Evolutionary conservation across 148 eudicot genomes (phyloP).

Genomic region (Persicaria maculosa): DNA sequence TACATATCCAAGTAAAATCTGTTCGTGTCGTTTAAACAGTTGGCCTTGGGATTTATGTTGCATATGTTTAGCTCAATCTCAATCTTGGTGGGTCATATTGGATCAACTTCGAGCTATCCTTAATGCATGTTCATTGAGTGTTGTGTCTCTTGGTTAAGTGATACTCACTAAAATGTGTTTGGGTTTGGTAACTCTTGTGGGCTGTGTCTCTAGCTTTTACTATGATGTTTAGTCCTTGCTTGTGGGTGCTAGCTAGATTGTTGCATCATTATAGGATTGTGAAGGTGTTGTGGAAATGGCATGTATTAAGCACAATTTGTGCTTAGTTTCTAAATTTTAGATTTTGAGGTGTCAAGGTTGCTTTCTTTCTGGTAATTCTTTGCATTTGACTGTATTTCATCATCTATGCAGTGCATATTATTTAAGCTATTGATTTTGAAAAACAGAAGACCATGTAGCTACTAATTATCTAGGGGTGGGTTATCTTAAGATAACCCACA

Average conservation of each 20-base stretch:
- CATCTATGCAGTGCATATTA: too few relatives aligned
- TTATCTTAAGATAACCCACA: too few relatives aligned
- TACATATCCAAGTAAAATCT: too few relatives aligned
- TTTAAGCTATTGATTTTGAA: too few relatives aligned
- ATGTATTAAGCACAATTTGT: neutral
- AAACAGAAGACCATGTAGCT: too few relatives aligned
- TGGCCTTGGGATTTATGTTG: neutral
- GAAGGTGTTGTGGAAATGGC: neutral
- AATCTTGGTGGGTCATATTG: neutral
- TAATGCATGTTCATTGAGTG: neutral
- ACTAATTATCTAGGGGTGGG: too few relatives aligned
- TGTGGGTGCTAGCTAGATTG: neutral
- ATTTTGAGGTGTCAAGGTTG: neutral
- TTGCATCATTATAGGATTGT: neutral
- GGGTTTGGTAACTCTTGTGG: neutral
- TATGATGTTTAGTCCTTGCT: neutral
- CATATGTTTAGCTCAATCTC: neutral
- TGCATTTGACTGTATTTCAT: too few relatives aligned
- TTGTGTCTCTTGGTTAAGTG: neutral
- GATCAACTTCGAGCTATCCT: neutral
- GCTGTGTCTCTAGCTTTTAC: neutral
- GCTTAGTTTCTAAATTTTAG: neutral
- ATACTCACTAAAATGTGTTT: neutral
- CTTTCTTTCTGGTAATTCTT: too few relatives aligned
- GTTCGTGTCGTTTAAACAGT: too few relatives aligned